A percentile compares a stretch with the other conserved stretches of the same genome.
phyloP scores from a whole-genome alignment of 2,329 filamentous ascomycete genomes.

The Colletotrichum phormii region DNA sequence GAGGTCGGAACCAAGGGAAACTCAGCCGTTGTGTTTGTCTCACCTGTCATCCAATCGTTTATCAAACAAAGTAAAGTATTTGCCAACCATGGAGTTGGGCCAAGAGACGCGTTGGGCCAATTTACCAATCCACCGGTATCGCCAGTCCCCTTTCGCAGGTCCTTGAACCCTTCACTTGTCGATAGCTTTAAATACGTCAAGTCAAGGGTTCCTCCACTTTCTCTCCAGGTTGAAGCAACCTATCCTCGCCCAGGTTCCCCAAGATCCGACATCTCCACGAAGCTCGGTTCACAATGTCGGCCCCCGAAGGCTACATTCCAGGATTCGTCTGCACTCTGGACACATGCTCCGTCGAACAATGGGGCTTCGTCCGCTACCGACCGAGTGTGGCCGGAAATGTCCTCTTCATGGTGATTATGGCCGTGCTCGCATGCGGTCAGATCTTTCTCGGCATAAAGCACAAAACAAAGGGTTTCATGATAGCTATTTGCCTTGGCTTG shows the following conservation, averaged over 20 bases:
- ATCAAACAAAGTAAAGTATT: background rate
- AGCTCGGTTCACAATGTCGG: background rate
- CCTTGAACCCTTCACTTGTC: background rate
- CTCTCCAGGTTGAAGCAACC: background rate
- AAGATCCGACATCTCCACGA: background rate
- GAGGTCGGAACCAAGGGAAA: background rate
- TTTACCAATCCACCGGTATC: background rate
- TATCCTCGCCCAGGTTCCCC: background rate
- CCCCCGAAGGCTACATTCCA: slow-evolving; percentile 9
- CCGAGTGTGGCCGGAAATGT: background rate
- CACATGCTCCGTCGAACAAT: slow-evolving; percentile 1
- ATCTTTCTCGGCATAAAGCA: slow-evolving; percentile 39
- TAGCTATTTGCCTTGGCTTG: slow-evolving; percentile 40
- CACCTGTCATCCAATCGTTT: background rate
- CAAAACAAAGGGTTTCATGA: slow-evolving; percentile 39
- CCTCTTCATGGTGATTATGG: background rate
- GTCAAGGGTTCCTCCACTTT: background rate
- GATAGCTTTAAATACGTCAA: background rate
- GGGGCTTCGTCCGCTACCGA: slow-evolving; percentile 1
- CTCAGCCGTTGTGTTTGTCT: background rate
- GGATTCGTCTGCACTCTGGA: slow-evolving; percentile 7
- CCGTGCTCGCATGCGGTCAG: background rate
- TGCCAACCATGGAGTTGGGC: background rate
- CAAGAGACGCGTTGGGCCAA: background rate
- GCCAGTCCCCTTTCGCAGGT: background rate